These are phyloP conservation scores for Starmera amethionina DNA, from an alignment of 805 yeast species.

Conservation along the genomic window DNA sequence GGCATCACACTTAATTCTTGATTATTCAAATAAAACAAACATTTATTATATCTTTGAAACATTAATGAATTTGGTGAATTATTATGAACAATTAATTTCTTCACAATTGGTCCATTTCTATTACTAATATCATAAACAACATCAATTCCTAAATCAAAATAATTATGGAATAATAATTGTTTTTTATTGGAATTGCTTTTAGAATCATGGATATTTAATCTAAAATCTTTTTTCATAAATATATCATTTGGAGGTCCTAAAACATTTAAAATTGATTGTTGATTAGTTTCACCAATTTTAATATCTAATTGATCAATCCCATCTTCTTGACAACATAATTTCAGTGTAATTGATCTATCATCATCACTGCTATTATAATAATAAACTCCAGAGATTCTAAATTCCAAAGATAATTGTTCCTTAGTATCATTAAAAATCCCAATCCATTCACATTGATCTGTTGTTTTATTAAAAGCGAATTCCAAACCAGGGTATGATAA, in stretches of 20 bases:
- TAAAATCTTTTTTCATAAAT: slow-evolving; percentile 32
- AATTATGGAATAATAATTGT: slow-evolving; percentile 40
- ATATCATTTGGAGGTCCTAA: slow-evolving; percentile 52
- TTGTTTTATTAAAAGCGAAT: slow-evolving; percentile 17
- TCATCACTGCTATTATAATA: too few species aligned
- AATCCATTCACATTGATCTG: slow-evolving; percentile 1
- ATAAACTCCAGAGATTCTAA: too few species aligned
- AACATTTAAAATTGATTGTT: slow-evolving; percentile 35
- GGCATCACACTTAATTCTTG: background rate
- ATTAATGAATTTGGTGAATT: slow-evolving; percentile 41
- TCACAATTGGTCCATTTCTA: slow-evolving; percentile 23
- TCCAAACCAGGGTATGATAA: slow-evolving; percentile 49
- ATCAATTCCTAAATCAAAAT: slow-evolving; percentile 46
- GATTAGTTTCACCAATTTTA: slow-evolving; percentile 8
- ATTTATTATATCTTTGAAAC: slow-evolving; percentile 44
- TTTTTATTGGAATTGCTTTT: slow-evolving; percentile 1
- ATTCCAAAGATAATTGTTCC: background rate
- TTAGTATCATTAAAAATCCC: slow-evolving; percentile 2
- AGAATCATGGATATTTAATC: slow-evolving; percentile 27
- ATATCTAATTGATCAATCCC: slow-evolving; percentile 4
- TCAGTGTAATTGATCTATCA: too few species aligned
- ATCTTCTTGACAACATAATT: too few species aligned
- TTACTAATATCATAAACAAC: slow-evolving; percentile 33
- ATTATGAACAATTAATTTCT: slow-evolving; percentile 40
- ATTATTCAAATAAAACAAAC: slow-evolving; percentile 11